Conservation (phyloP, 2,329 filamentous ascomycete genomes). For the Penicillium sp. region DNA sequence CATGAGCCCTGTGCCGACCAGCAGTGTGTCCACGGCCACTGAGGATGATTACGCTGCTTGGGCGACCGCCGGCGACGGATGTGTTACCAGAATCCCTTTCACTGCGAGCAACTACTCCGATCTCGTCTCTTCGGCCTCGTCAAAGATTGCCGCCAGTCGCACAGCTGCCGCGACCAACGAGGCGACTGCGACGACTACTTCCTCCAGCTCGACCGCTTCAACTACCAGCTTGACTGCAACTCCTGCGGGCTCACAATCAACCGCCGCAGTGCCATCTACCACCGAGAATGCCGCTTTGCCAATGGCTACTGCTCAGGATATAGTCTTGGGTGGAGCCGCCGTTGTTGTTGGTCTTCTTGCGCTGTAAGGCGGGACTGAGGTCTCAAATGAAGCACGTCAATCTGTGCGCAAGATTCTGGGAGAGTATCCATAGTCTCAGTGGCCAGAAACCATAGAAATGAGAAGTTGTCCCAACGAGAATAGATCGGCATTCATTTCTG, state of each 20-base stretch:
- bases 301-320: neutral
- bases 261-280: neutral
- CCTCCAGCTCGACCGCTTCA: neutral
- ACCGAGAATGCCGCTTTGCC: neutral
- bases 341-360: neutral
- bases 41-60: neutral
- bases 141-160: neutral
- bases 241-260: neutral
- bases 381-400: no score
- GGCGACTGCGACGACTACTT: neutral
- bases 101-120: constrained; percentile 4
- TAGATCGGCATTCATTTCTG: no score
- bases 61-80: neutral
- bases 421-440: no score
- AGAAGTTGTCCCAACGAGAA: no score
- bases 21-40: neutral
- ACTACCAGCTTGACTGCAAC: neutral
- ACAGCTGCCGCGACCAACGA: neutral
- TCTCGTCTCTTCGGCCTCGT: constrained; percentile 4
- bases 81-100: constrained; percentile 2
- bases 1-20: neutral
- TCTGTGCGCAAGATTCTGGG: no score
- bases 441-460: no score
- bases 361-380: neutral
- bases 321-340: neutral